Percentiles rank a stretch among this genome's conserved stretches.
phyloP scores from a whole-genome alignment of 2,329 filamentous ascomycete genomes.

The Neonectria coccinea region DNA sequence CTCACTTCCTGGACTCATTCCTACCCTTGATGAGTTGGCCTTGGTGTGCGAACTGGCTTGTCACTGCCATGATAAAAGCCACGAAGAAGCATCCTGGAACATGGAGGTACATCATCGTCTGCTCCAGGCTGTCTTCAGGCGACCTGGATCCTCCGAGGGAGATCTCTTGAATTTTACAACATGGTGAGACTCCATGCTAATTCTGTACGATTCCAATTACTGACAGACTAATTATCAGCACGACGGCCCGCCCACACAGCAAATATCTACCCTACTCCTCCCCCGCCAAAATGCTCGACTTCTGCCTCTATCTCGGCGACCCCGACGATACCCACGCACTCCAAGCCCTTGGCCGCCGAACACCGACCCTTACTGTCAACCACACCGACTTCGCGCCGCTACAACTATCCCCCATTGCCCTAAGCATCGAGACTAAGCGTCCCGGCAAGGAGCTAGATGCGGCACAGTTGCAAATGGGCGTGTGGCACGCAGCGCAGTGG shows the following conservation, averaged over 20 bases:
- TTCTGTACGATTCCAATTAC: background rate
- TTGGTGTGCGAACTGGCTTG: slow-evolving; percentile 20
- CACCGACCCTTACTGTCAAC: slow-evolving; percentile 6
- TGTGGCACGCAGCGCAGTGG: slow-evolving; percentile 6
- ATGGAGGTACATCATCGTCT: slow-evolving; percentile 37
- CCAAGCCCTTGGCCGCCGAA: background rate
- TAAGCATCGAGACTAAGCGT: slow-evolving; percentile 15
- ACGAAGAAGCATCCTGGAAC: slow-evolving; percentile 35
- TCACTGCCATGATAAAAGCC: slow-evolving; percentile 23
- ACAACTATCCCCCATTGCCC: background rate
- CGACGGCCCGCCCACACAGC: slow-evolving; percentile 11
- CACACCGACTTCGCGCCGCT: slow-evolving; percentile 10
- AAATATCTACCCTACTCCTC: slow-evolving; percentile 3
- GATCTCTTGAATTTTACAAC: slow-evolving; percentile 19
- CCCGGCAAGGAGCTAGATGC: background rate
- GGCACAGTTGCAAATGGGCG: slow-evolving; percentile 3
- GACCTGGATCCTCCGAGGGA: background rate
- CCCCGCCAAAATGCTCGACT: slow-evolving; percentile 9
- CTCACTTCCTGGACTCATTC: slow-evolving; percentile 26
- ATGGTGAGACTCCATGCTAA: slow-evolving; percentile 9
- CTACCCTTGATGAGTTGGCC: slow-evolving; percentile 18
- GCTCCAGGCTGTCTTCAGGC: slow-evolving; percentile 19
- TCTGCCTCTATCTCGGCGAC: slow-evolving; percentile 4
- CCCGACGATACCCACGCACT: background rate
- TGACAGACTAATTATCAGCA: background rate